Evolutionary conservation across 352 stramenopile genomes (phyloP).

Genomic region (Globisporangium polare): DNA sequence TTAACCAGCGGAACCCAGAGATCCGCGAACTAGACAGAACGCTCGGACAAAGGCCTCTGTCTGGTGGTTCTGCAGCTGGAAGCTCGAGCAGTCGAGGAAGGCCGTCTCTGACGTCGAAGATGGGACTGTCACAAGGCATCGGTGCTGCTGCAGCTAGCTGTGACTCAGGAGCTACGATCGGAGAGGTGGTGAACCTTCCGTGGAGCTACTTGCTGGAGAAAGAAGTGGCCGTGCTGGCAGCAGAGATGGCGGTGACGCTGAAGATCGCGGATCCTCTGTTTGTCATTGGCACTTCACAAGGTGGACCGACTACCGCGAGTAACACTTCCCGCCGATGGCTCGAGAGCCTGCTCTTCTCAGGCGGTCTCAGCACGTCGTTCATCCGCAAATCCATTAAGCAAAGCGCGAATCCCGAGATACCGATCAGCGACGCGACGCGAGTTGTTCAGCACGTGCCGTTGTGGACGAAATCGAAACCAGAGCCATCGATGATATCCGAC

Average conservation of each 20-base stretch:
- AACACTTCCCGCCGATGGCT: constrained; percentile 15
- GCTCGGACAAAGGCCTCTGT: constrained; percentile 22
- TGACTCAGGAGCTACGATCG: constrained; percentile 8
- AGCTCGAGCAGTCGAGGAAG: neutral
- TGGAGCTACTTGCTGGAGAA: constrained; percentile 68
- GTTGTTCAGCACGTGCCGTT: constrained; percentile 34
- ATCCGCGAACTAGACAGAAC: constrained; percentile 19
- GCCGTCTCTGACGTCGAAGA: neutral
- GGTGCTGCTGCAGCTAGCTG: neutral
- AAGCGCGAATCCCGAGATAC: neutral
- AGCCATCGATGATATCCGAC: constrained; percentile 1
- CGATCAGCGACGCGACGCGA: constrained; percentile 3
- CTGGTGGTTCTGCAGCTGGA: neutral
- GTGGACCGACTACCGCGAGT: neutral
- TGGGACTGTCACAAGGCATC: neutral
- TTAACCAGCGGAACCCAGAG: constrained; percentile 26
- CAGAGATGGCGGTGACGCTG: constrained; percentile 56
- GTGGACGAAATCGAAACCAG: neutral
- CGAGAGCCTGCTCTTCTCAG: constrained; percentile 26
- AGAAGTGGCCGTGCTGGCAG: constrained; percentile 44
- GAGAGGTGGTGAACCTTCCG: constrained; percentile 31
- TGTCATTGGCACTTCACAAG: neutral
- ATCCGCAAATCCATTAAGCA: constrained; percentile 11
- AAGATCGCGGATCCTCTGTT: constrained; percentile 38
- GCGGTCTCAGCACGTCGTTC: constrained; percentile 20